Evolutionary conservation across 768 basidiomycete genomes (phyloP), one percentile per base, ranked within the genome.

Genomic region (Leccinellum rugosiceps): DNA sequence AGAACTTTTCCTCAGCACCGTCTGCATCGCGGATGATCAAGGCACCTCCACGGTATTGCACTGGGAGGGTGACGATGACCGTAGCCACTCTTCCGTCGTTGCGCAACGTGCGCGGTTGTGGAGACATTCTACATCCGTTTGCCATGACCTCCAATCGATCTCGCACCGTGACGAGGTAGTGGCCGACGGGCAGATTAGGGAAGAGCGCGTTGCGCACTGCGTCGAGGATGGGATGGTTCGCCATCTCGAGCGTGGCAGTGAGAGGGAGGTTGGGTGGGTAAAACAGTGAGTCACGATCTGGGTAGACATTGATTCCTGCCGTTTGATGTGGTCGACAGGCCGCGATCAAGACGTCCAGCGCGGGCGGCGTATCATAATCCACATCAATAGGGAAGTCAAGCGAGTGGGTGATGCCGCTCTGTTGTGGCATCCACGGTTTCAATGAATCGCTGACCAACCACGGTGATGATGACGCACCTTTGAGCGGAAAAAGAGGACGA

Each of bases 341-440:
- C 4, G 84, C 84, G 61, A 92, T 82, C 65, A 92, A 79, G 50
- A 89, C 87, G 62, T 91, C 88, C 56, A 92, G 79, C 15, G 90
- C 84, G 1, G 89, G 88, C 15, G 90, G 88, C 15, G 84, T 80
- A 68, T 83, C 84, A 63, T 87, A 83, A 61, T 86, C 85, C 46
- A 88, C 79, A 63, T 92, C 87, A 58, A 92, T 82, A 5, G 90
- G 90, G 66, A 92, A 92, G 67, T 91, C 88, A 21, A 92, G 78
- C 9, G 88, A 86, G 67, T 92, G 88, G 0, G 87, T 85, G 58
- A 89, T 87, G 31, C 87, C 89, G 58, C 84, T 85, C 90, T 92
- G 34, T 57, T 35, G 34, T 46, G 41, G 55, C 23, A 31, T 48
- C 15, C 53, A 9, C 10, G 0, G 4, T 34, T 23, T 65, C 31